phyloP scores from a whole-genome alignment of 1,284 basidiomycete species.

The Tetrapyrgos nigripes region DNA sequence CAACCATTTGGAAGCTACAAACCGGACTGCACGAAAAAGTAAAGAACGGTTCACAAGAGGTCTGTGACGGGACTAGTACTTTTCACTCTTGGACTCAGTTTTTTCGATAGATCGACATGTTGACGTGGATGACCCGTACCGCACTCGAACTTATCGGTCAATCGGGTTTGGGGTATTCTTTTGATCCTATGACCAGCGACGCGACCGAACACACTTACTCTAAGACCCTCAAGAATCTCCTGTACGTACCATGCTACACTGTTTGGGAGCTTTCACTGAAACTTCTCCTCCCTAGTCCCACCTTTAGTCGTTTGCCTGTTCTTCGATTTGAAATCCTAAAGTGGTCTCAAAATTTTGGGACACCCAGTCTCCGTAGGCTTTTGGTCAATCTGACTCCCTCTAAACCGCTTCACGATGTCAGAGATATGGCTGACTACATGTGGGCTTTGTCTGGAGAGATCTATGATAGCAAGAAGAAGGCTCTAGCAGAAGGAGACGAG shows the following conservation, averaged over 20 bases:
- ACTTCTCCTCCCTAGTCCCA: neutral
- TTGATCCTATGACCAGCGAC: slow-evolving; percentile 13
- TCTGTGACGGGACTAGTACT: neutral
- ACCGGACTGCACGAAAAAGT: neutral
- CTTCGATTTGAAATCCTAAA: neutral
- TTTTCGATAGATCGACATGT: slow-evolving; percentile 17
- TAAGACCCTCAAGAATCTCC: slow-evolving; percentile 12
- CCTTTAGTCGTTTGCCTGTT: neutral
- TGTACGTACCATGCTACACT: neutral
- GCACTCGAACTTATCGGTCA: slow-evolving; percentile 26
- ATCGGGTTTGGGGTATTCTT: slow-evolving; percentile 22
- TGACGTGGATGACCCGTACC: slow-evolving; percentile 21
- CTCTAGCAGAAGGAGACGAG: neutral
- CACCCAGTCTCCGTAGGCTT: neutral
- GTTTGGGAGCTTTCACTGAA: neutral
- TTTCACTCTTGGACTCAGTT: neutral
- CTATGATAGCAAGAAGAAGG: neutral
- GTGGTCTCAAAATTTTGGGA: neutral
- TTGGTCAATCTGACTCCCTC: neutral
- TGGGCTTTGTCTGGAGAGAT: neutral
- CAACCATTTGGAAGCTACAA: neutral
- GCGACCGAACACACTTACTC: slow-evolving; percentile 12
- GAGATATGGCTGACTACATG: slow-evolving; percentile 6
- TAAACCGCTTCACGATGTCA: neutral
- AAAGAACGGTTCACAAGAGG: neutral